Percentiles rank a stretch among this genome's conserved stretches.
Conservation (phyloP, 2,329 filamentous ascomycete genomes). For the Chaetomium strumarium region DNA sequence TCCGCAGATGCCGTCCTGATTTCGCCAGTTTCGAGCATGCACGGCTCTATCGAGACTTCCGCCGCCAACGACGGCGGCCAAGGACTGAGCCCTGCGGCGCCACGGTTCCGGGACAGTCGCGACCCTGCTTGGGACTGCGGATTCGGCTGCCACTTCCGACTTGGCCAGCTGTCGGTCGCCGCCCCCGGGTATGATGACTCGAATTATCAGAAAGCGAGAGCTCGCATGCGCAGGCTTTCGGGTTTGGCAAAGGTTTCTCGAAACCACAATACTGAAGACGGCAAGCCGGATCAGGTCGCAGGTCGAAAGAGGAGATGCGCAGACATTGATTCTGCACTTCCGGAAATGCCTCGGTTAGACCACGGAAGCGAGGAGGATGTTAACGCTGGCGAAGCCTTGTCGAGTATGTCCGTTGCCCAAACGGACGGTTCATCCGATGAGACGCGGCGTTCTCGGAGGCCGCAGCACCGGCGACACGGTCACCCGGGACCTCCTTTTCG, state of each 20-base stretch:
- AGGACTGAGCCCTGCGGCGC: no score
- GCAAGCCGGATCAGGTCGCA: no score
- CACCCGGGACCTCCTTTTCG: not conserved
- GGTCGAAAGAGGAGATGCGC: not conserved
- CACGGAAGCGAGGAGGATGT: not conserved
- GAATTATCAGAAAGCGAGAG: not conserved
- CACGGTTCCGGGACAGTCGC: not conserved
- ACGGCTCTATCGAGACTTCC: no score
- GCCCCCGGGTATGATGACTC: not conserved
- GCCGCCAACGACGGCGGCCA: no score
- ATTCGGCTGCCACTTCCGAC: not conserved
- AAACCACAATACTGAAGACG: no score
- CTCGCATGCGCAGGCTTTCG: not conserved
- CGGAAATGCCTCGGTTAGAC: not conserved
- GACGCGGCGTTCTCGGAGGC: not conserved
- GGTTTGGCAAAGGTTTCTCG: not conserved
- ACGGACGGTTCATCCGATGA: constrained; percentile 15
- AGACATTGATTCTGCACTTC: not conserved
- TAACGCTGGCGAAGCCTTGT: not conserved
- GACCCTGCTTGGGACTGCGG: not conserved
- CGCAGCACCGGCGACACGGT: not conserved
- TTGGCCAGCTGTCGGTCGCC: not conserved
- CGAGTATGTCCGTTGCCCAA: not conserved
- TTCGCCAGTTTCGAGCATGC: no score
- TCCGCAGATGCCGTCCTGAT: no score